These are phyloP conservation scores for Heracleum sosnowskyi DNA, from an alignment of 129 eudicot genomes.

Conservation along the genomic window DNA sequence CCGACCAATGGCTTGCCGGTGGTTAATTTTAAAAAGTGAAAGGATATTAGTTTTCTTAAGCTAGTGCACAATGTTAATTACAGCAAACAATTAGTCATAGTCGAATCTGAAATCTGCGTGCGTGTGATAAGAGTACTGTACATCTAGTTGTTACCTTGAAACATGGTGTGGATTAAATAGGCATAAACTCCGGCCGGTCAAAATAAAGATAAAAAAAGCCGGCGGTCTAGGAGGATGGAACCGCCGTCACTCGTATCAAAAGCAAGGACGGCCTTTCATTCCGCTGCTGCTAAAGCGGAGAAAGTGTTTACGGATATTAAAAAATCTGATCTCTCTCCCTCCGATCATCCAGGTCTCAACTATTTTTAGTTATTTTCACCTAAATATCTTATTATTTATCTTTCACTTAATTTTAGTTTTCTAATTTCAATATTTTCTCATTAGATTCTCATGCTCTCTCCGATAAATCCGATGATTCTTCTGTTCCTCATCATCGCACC, in stretches of 20 bases:
- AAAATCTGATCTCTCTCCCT: constrained; percentile 56
- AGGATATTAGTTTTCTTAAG: too few relatives aligned
- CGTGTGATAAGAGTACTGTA: background rate
- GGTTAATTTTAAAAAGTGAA: too few relatives aligned
- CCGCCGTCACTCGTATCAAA: constrained; percentile 59
- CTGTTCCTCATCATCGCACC: constrained; percentile 25
- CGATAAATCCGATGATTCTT: constrained; percentile 30
- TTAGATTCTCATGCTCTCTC: background rate
- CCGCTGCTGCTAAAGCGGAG: constrained; percentile 98
- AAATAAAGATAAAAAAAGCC: too few relatives aligned
- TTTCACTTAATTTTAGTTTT: background rate
- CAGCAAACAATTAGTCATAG: too few relatives aligned
- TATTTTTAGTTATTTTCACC: background rate
- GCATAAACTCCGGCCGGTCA: background rate
- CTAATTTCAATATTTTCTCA: constrained; percentile 9
- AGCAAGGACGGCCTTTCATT: constrained; percentile 88
- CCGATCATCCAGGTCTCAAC: constrained; percentile 10
- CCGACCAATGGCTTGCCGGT: too few relatives aligned
- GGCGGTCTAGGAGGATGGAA: background rate
- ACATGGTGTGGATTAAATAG: background rate
- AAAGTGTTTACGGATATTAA: constrained; percentile 75
- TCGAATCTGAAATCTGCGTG: background rate
- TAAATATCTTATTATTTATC: background rate
- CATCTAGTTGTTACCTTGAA: background rate
- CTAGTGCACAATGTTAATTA: too few relatives aligned